Evolutionary conservation across 129 eudicot species (phyloP), one percentile per base, ranked within the genome.

Genomic region (Heracleum sosnowskyi): DNA sequence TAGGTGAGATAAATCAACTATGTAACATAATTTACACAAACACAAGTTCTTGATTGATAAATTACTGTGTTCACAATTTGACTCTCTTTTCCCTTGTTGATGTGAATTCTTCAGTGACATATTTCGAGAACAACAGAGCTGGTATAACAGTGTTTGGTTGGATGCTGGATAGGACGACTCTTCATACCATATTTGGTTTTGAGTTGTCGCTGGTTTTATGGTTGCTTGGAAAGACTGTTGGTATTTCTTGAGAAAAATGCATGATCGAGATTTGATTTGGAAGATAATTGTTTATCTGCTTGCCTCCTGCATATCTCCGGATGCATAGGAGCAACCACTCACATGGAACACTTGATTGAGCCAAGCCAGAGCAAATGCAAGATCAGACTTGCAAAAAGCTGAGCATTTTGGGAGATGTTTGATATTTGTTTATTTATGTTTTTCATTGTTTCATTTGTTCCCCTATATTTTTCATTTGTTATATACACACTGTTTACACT

Each of bases 221-320:
- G 97, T 82, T 96, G 88, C 97, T 96, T n/a, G 97, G 98, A 41
- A 91, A 94, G 85, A 93, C 98, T 0, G 77, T 91, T 77, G 98
- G 95, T 64, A 90, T 89, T 83, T 89, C 93, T 80, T 91, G 81
- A 86, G 44, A 24, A 10, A 74, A 41, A 17, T 73, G 13, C 47
- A n/a, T 44, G 49, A 44, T n/a, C 3, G 26, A 73, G 39, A 26
- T 35, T 4, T 28, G 76, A 13, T 41, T 26, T 73, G 36, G 7
- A n/a, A 22, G 31, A 26, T 73, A 24, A n/a, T 42, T 7, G 36
- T 26, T 44, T 6, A 18, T 72, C 49, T 24, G 39, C 37, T 31
- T 35, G 40, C 73, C 33, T 60, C 33, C 16, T 60, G 29, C 68
- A 60, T 26, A 60, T 60, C 28, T 60, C 16, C 13, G 68, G 68